Conservation (phyloP, 768 basidiomycete species). For the Hygrophoropsis aurantiaca region DNA sequence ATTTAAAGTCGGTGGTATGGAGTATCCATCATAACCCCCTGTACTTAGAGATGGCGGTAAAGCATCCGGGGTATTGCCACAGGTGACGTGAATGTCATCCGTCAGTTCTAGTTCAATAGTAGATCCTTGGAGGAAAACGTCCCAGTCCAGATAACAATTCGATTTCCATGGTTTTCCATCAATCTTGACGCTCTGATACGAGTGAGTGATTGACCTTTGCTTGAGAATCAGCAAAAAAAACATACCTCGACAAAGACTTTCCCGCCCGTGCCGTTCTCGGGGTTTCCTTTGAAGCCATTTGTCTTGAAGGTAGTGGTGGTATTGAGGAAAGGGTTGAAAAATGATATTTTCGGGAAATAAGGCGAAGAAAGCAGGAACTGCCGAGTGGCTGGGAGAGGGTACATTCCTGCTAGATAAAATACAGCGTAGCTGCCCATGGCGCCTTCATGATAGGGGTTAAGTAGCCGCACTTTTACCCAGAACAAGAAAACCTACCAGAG, state of each 20-base stretch:
- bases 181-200: constrained; percentile 50
- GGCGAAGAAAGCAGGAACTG: constrained; percentile 63
- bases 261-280: constrained; percentile 48
- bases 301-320: constrained; percentile 55
- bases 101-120: constrained; percentile 56
- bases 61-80: constrained; percentile 46
- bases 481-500: too few species aligned
- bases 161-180: constrained; percentile 59
- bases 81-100: constrained; percentile 50
- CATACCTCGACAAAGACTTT: constrained; percentile 57
- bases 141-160: constrained; percentile 67
- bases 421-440: constrained; percentile 64
- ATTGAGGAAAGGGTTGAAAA: constrained; percentile 58
- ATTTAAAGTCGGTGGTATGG: too few species aligned
- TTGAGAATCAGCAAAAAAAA: too few species aligned
- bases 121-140: constrained; percentile 52
- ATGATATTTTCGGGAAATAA: constrained; percentile 59
- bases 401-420: constrained; percentile 60
- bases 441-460: constrained; percentile 21
- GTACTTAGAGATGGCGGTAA: constrained; percentile 65
- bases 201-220: not conserved
- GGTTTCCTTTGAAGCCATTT: constrained; percentile 53
- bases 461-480: too few species aligned
- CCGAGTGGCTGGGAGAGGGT: constrained; percentile 60
- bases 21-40: constrained; percentile 40